Conservation (phyloP, 768 basidiomycete species). For the Russula sp. region DNA sequence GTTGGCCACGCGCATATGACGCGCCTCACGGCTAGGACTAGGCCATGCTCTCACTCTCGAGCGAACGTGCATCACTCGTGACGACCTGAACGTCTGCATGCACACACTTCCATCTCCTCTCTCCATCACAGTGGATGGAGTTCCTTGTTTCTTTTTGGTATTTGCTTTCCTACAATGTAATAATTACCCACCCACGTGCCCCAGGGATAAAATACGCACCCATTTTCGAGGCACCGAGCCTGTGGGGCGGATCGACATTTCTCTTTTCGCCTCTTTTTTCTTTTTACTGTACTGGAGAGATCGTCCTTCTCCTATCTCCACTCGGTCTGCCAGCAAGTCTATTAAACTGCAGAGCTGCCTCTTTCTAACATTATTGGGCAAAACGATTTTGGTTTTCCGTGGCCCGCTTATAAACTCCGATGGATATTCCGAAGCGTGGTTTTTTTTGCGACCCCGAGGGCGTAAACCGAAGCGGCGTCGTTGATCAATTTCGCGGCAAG, state of each 20-base stretch:
- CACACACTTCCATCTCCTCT: neutral
- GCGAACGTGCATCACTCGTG: slow-evolving; percentile 9
- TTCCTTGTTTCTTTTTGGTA: neutral
- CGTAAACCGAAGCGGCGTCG: neutral
- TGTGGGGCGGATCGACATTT: slow-evolving; percentile 1
- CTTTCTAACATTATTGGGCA: neutral
- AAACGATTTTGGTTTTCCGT: neutral
- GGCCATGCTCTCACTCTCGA: neutral
- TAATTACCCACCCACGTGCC: neutral
- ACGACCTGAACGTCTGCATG: neutral
- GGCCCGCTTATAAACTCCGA: neutral
- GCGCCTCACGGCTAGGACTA: neutral
- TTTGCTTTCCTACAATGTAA: neutral
- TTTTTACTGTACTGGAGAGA: neutral
- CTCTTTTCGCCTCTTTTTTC: neutral
- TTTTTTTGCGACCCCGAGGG: neutral
- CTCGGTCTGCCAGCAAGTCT: neutral
- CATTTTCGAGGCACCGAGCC: too few species aligned
- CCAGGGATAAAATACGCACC: neutral
- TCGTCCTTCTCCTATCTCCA: neutral
- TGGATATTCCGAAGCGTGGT: neutral
- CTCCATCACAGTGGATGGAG: neutral
- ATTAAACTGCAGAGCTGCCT: neutral
- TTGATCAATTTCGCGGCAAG: slow-evolving; percentile 10
- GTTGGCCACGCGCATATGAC: neutral